phyloP scores from a whole-genome alignment of 768 basidiomycete species.

The Tylopilus plumbeoviolaceoides region DNA sequence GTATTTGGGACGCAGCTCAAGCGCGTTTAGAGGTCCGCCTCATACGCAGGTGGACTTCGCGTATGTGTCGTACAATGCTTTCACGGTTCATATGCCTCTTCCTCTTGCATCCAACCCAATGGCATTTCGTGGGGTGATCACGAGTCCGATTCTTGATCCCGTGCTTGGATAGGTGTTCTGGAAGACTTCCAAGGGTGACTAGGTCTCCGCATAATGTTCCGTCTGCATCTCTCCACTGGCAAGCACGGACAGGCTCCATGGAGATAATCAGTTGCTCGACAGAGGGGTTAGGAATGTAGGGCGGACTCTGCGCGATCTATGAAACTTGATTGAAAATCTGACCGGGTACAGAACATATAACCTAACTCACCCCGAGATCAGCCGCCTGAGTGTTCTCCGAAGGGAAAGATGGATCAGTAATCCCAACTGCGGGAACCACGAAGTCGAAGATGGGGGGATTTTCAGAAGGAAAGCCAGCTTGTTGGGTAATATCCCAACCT shows the following conservation, averaged over 20 bases:
- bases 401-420: background rate
- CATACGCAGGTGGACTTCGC: conserved; percentile 10
- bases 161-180: conserved; percentile 14
- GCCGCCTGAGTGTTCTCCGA: background rate
- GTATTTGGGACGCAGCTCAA: too few species aligned
- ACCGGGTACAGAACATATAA: background rate
- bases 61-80: conserved; percentile 16
- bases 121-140: background rate
- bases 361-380: background rate
- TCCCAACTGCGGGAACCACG: background rate
- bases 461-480: background rate
- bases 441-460: background rate
- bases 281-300: too few species aligned
- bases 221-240: conserved; percentile 6
- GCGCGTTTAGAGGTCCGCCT: conserved; percentile 6
- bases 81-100: conserved; percentile 16
- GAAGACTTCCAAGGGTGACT: background rate
- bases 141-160: conserved; percentile 11
- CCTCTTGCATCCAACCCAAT: conserved; percentile 9
- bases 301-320: background rate
- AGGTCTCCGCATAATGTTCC: background rate
- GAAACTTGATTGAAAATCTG: background rate
- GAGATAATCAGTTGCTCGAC: background rate
- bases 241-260: background rate
- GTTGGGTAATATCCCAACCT: background rate